Conservation (phyloP, 768 basidiomycete species). For the Panellus pusillus region DNA sequence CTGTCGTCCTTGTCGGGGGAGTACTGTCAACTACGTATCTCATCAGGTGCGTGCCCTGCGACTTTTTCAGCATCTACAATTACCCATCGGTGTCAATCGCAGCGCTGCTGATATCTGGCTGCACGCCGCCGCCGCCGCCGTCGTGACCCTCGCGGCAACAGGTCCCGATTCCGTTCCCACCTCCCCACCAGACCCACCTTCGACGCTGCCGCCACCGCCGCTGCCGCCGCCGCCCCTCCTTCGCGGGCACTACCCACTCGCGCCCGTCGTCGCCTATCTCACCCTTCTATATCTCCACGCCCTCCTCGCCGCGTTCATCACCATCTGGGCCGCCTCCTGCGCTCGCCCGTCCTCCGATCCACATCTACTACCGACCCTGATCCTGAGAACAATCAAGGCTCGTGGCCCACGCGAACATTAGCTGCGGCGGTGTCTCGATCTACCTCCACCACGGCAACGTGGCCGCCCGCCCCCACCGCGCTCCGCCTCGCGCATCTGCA, state of each 20-base stretch:
- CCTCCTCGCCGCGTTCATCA: conserved; percentile 3
- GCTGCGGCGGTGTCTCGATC: too few relatives aligned
- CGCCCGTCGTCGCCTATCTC: conserved; percentile 12
- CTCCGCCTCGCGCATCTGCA: conserved; percentile 12
- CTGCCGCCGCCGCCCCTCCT: neutral
- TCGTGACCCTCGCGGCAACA: neutral
- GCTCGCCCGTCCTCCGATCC: conserved; percentile 10
- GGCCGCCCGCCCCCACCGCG: conserved; percentile 10
- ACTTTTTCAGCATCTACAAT: neutral
- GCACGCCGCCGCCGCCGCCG: conserved; percentile 12
- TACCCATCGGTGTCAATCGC: neutral
- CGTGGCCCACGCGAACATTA: too few relatives aligned
- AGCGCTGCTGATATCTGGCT: conserved; percentile 19
- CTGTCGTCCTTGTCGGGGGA: conserved; percentile 5
- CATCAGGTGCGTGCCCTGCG: conserved; percentile 5
- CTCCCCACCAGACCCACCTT: neutral
- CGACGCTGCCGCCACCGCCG: neutral
- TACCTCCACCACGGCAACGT: too few relatives aligned
- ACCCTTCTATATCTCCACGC: conserved; percentile 15
- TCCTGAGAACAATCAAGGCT: too few relatives aligned
- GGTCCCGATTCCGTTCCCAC: neutral
- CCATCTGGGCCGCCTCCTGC: conserved; percentile 11
- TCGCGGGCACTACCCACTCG: conserved; percentile 16
- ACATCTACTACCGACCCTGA: neutral
- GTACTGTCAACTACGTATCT: conserved; percentile 8